Evolutionary conservation across 1,139 yeast genomes (phyloP).

Genomic region (Saccharomyces hybrid): DNA sequence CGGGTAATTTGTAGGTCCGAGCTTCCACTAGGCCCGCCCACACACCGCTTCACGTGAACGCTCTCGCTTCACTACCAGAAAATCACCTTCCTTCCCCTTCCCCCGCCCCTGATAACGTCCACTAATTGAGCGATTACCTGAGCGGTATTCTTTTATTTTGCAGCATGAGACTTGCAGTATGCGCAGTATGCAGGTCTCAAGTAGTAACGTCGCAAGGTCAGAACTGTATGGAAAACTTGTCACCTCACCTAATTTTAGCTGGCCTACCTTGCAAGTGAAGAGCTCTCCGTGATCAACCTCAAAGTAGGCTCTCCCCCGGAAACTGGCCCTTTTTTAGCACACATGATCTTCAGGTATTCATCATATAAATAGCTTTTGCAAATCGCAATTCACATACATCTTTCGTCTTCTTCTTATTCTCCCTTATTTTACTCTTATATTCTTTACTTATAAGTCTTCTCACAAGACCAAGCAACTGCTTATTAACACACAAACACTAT

Average conservation of each 20-base stretch:
- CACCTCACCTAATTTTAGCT: not conserved
- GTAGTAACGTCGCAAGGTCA: not conserved
- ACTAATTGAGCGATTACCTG: constrained; percentile 1
- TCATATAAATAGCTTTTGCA: not conserved
- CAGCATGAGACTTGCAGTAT: not conserved
- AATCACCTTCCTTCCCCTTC: not conserved
- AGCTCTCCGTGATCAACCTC: not conserved
- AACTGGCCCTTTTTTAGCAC: not conserved
- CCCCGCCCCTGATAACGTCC: not conserved
- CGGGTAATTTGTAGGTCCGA: not conserved
- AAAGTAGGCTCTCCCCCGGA: not conserved
- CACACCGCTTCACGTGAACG: not conserved
- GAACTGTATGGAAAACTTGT: not conserved
- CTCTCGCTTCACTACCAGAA: not conserved
- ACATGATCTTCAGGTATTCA: not conserved
- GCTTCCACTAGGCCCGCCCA: not conserved
- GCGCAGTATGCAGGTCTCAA: not conserved
- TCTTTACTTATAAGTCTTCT: constrained; percentile 1
- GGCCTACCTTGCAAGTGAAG: not conserved
- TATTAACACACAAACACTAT: constrained; percentile 5
- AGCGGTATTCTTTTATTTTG: not conserved
- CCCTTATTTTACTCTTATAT: not conserved
- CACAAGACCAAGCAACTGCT: constrained; percentile 15
- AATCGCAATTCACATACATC: not conserved
- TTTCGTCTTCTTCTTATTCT: not conserved